Base-by-base conservation (phyloP, 768 basidiomycete species). In the Termitomyces sp. region DNA sequence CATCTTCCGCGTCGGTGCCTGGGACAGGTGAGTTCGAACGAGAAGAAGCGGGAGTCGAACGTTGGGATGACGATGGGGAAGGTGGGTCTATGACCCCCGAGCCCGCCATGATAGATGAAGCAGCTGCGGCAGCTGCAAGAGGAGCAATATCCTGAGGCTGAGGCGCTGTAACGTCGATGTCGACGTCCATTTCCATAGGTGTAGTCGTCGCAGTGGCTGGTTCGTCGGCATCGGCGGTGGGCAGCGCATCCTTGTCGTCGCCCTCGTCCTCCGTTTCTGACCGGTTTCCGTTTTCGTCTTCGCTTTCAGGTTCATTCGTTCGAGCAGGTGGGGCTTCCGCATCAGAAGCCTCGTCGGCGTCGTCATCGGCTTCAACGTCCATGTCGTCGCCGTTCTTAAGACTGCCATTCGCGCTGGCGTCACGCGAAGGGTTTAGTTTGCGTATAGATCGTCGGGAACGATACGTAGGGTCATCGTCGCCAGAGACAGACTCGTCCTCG, bases 91-190 rank as follows among this genome's bases (percentile, higher is more conserved):
- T 63, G 51, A 79, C 70, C 12, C 72, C 65, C 1, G 80, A 74
- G 22, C 78, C 79, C 7, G 81, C 78, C 79, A 81, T 81, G 40
- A 81, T 82, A 13, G 81, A 80, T n/a, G 79, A 77, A 4, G 78
- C 74, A 7, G 79, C 76, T 0, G 75, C 79, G 5, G 76, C 75
- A 0, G 75, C 73, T 40, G 72, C 67, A 39, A 74, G 67, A 45
- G 72, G 72, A 0, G 67, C 73, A 8, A 71, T 68, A 57, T 69
- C 67, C 60, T 70, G 61, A 11, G 68, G 54, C 42, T 68, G 59
- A 49, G 74, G 69, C 42, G 69, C 67, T 16, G 71, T 74, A 11
- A 69, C 66, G 57, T 80, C 78, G 48, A 74, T 65, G 39, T 74
- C 74, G 40, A 69, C 66, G 40, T 67, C 70, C 57, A 68, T 67